Conservation (phyloP, 257 asterid species). For the Solanum bulbocastanum region DNA sequence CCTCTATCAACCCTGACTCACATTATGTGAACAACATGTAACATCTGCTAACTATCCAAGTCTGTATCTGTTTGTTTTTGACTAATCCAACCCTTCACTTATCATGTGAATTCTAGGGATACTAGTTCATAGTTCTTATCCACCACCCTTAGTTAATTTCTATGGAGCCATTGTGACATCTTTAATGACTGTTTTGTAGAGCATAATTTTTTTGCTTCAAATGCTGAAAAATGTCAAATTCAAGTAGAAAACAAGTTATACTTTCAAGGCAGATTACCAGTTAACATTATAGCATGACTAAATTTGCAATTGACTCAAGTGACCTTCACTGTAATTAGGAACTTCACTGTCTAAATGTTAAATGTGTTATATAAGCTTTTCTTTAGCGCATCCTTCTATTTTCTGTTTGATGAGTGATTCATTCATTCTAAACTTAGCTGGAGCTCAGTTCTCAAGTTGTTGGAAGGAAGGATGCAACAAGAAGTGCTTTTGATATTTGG, state of each 20-base stretch:
- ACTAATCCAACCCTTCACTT: not conserved
- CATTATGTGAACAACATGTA: not conserved
- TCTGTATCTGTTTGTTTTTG: not conserved
- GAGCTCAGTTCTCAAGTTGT: slow-evolving; percentile 92
- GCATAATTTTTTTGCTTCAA: not conserved
- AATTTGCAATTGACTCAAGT: not conserved
- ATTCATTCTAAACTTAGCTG: slow-evolving; percentile 30
- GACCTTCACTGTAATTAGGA: not conserved
- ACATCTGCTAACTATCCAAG: not conserved
- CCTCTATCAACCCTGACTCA: not conserved
- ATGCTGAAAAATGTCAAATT: not conserved
- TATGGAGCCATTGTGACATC: not conserved
- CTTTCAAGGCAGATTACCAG: not conserved
- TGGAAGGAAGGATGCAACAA: slow-evolving; percentile 77
- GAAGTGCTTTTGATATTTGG: slow-evolving; percentile 89
- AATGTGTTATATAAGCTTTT: not conserved
- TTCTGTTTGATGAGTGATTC: slow-evolving; percentile 1
- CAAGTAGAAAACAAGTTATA: not conserved
- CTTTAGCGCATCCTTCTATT: not conserved
- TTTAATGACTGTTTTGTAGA: not conserved
- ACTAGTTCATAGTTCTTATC: not conserved
- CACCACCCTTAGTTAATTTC: not conserved
- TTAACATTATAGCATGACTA: not conserved
- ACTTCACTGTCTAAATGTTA: not conserved
- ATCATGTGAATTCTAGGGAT: not conserved